Base-by-base conservation (phyloP, 108 stramenopile species). In the Nitzschia sp. region DNA sequence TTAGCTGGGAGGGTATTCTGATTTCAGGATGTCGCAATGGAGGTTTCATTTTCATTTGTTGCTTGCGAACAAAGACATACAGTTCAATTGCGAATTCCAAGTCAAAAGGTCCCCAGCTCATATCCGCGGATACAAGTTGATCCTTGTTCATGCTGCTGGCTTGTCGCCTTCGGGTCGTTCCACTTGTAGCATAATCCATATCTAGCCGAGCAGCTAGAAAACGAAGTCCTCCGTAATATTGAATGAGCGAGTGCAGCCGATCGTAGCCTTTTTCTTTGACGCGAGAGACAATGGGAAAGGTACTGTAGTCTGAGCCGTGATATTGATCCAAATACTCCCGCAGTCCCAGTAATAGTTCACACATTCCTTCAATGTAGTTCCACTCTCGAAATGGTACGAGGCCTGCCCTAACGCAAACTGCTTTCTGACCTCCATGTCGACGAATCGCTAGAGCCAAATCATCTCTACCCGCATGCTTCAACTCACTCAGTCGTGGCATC, bases 401-500 rank as follows among this genome's bases (percentile, higher is more conserved):
- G 0, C 90, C 87, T n/a, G 86, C 78, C 53, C 47, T 6, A 6
- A 25, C 25, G 41, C 82, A 52, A 34, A 85, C 59, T 32, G 35
- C 44, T 16, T 45, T 35, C 1, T 35, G 0, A 1, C 70, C 71
- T 28, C 76, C 68, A 72, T 85, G 84, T 16, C 86, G 86, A 45
- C 65, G 41, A 45, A 87, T 82, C 27, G 86, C 83, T 36, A 76
- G 77, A 28, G 53, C 58, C 57, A 90, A 45, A 35, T 76, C 73
- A 32, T 68, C 38, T 30, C 82, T 64, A 5, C 83, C 84, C 29
- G 72, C 60, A 22, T 65, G 27, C 26, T 53, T 59, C 1, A 91
- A 48, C 71, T 91, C 90, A 59, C 71, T 77, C 8, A 70, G 52
- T 21, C 79, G 84, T 11, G 90, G 85, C 90, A 91, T 91, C 80